These are phyloP conservation scores for bread wheat (Triticum aestivum) DNA, from an alignment of 176 grass and related monocot species.

Conservation along the genomic window DNA sequence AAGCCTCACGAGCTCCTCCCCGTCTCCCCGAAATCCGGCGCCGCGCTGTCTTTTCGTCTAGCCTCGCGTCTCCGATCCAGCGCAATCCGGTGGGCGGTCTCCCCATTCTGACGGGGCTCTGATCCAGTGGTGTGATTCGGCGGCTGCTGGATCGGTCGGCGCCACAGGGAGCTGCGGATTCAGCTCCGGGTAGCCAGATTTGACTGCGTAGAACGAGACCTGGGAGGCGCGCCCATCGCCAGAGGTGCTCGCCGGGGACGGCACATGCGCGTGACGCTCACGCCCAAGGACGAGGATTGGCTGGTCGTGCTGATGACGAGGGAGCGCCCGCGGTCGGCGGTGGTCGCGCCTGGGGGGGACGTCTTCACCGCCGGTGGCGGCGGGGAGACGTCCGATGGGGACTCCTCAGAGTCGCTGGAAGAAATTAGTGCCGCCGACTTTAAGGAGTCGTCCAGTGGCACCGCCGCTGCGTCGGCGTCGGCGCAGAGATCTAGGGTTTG, in stretches of 20 bases:
- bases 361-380: constrained; percentile 11
- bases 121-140: neutral
- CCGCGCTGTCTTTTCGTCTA: neutral
- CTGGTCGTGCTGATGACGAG: constrained; percentile 46
- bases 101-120: neutral
- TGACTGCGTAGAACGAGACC: constrained; percentile 32
- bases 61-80: constrained; percentile 19
- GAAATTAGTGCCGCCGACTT: constrained; percentile 76
- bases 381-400: constrained; percentile 58
- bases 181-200: constrained; percentile 24
- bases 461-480: neutral
- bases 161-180: constrained; percentile 5
- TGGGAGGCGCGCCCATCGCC: neutral
- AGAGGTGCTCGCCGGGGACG: neutral
- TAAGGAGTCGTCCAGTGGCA: constrained; percentile 28
- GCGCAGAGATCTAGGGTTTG: constrained; percentile 59
- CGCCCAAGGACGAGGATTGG: constrained; percentile 46
- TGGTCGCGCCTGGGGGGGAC: constrained; percentile 47
- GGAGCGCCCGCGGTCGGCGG: constrained; percentile 54
- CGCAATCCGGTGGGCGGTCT: neutral
- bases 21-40: constrained; percentile 15
- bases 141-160: neutral
- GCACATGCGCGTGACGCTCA: constrained; percentile 45
- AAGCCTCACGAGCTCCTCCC: neutral
- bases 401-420: constrained; percentile 67